These are phyloP conservation scores for Coemansia sp. DNA, from an alignment of 371 early-diverging fungal genomes.

Conservation along the genomic window DNA sequence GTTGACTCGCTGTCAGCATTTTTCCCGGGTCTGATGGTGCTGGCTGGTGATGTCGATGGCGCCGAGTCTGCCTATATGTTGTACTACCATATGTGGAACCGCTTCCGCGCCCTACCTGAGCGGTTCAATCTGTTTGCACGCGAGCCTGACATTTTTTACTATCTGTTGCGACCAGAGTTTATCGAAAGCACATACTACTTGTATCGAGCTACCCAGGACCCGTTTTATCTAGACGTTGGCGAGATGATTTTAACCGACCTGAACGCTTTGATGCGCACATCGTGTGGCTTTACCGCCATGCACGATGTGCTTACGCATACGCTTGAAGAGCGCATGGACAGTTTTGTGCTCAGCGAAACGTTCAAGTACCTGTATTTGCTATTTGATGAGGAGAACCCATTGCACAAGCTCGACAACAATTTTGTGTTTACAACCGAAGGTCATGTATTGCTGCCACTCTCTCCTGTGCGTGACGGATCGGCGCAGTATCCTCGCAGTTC, in stretches of 20 bases:
- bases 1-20: constrained; percentile 90
- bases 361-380: constrained; percentile 90
- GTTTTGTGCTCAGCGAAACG: constrained; percentile 91
- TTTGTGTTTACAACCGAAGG: constrained; percentile 81
- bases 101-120: constrained; percentile 83
- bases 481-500: constrained; percentile 42
- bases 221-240: constrained; percentile 86
- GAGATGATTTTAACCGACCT: constrained; percentile 82
- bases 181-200: constrained; percentile 91
- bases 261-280: constrained; percentile 64
- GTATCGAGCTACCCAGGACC: constrained; percentile 87
- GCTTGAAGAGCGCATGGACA: constrained; percentile 89
- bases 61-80: constrained; percentile 80
- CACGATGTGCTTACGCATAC: constrained; percentile 63
- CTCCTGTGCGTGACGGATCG: constrained; percentile 22
- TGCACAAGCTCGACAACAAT: constrained; percentile 70
- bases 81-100: constrained; percentile 82
- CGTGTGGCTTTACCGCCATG: constrained; percentile 84
- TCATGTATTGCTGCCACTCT: constrained; percentile 48
- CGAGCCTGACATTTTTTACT: constrained; percentile 64
- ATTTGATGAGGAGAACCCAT: constrained; percentile 67
- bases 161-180: constrained; percentile 92
- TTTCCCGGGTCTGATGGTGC: constrained; percentile 87
- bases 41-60: constrained; percentile 78
- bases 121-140: constrained; percentile 71